phyloP scores from a whole-genome alignment of 2,329 filamentous ascomycete genomes.

The Blastomyces parvus region DNA sequence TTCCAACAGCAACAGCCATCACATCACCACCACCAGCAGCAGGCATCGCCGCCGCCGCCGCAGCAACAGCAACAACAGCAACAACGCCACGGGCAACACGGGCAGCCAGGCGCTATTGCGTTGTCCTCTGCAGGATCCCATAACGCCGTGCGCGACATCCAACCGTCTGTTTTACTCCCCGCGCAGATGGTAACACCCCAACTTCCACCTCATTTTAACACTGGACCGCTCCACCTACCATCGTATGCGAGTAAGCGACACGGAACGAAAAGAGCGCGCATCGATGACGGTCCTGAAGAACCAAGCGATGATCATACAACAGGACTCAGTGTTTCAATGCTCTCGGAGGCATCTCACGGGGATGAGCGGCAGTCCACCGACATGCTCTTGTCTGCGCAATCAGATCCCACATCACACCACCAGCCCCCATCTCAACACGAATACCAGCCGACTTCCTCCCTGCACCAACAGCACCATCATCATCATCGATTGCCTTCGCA shows the following conservation, averaged over 20 bases:
- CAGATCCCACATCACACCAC: conserved; percentile 24
- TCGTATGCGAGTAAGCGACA: conserved; percentile 21
- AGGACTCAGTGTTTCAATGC: conserved; percentile 26
- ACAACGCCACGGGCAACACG: conserved; percentile 13
- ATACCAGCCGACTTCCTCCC: conserved; percentile 36
- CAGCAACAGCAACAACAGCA: conserved; percentile 25
- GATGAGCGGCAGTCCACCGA: conserved; percentile 27
- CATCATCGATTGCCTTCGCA: conserved; percentile 73
- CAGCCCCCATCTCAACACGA: conserved; percentile 23
- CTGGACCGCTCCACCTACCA: conserved; percentile 26
- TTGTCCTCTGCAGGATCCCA: conserved; percentile 26
- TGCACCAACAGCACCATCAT: conserved; percentile 54
- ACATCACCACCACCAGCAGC: conserved; percentile 25
- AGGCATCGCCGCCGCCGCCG: conserved; percentile 21
- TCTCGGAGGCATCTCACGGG: conserved; percentile 24
- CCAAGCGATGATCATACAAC: conserved; percentile 22
- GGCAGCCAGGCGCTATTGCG: conserved; percentile 24
- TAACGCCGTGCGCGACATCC: conserved; percentile 24
- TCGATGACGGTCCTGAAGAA: conserved; percentile 24
- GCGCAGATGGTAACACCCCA: conserved; percentile 29
- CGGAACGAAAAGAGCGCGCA: conserved; percentile 28
- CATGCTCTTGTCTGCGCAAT: conserved; percentile 28
- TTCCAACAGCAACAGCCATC: conserved; percentile 27
- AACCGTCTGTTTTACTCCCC: conserved; percentile 25
- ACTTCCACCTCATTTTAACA: conserved; percentile 28